Evolutionary conservation across 352 stramenopile species (phyloP).

Genomic region (Globisporangium mamillatum): DNA sequence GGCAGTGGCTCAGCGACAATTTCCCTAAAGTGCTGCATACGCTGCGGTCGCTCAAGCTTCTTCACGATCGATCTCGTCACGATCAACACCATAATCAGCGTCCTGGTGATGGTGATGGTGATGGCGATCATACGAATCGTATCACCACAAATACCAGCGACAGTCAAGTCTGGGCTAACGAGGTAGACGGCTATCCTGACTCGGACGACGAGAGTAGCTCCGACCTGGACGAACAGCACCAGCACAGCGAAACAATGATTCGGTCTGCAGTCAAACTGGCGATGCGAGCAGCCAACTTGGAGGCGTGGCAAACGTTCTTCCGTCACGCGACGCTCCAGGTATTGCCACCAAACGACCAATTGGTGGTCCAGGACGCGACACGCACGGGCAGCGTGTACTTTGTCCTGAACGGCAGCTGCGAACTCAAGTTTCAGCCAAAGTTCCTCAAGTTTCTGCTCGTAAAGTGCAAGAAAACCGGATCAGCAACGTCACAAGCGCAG

Average conservation of each 20-base stretch:
- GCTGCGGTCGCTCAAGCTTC: neutral
- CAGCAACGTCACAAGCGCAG: neutral
- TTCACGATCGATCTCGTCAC: neutral
- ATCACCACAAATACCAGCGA: too few species aligned
- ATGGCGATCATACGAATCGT: too few species aligned
- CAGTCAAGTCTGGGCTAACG: too few species aligned
- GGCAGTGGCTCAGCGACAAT: neutral
- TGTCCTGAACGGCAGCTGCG: conserved; percentile 28
- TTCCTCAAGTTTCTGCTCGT: conserved; percentile 26
- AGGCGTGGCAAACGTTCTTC: conserved; percentile 19
- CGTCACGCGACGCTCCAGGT: conserved; percentile 21
- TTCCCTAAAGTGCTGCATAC: neutral
- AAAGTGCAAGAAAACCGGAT: conserved; percentile 14
- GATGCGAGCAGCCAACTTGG: neutral
- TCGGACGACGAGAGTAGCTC: neutral
- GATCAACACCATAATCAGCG: neutral
- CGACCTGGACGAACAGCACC: neutral
- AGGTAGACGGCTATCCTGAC: too few species aligned
- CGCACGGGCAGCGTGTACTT: conserved; percentile 28
- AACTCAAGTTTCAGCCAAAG: conserved; percentile 27
- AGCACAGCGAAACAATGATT: neutral
- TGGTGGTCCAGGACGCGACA: conserved; percentile 32
- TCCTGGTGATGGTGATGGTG: too few species aligned
- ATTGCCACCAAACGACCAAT: conserved; percentile 12
- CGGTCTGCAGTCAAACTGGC: neutral